phyloP scores from a whole-genome alignment of 345 rosid species.

The Eucalyptus paniculata region DNA sequence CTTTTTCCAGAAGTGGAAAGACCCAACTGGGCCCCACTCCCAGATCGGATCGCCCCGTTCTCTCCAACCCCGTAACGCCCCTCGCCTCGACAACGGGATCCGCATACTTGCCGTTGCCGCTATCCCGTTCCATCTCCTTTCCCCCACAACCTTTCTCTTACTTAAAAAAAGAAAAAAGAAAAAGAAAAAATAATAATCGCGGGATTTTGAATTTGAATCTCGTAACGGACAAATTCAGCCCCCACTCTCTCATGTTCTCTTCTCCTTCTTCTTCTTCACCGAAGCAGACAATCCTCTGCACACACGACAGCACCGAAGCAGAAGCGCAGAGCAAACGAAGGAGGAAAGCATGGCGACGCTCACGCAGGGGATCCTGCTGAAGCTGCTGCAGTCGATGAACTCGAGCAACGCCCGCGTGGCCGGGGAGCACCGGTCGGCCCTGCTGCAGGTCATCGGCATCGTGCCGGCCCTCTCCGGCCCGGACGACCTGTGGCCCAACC shows the following conservation, averaged over 20 bases:
- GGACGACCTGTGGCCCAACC: constrained; percentile 88
- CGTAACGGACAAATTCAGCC: constrained; percentile 22
- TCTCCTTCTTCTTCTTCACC: background rate
- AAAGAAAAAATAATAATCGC: background rate
- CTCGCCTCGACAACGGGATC: background rate
- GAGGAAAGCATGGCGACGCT: constrained; percentile 53
- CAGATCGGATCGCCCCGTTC: background rate
- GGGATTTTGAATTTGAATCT: constrained; percentile 45
- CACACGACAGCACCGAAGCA: background rate
- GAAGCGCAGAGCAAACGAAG: background rate
- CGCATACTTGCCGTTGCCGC: background rate
- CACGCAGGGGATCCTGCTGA: constrained; percentile 73
- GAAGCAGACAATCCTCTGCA: no score
- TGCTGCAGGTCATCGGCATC: constrained; percentile 79
- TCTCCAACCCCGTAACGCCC: background rate
- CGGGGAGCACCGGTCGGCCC: constrained; percentile 95
- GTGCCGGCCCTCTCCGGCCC: constrained; percentile 92
- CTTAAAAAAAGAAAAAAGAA: background rate
- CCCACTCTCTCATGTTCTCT: background rate
- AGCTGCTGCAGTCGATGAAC: constrained; percentile 88
- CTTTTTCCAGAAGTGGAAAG: background rate
- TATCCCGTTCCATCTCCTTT: background rate
- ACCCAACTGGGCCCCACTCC: background rate
- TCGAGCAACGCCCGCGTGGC: constrained; percentile 47
- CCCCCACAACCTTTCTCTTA: background rate